Base-by-base conservation (phyloP, 2,329 filamentous ascomycete species). In the Phialophora chinensis region DNA sequence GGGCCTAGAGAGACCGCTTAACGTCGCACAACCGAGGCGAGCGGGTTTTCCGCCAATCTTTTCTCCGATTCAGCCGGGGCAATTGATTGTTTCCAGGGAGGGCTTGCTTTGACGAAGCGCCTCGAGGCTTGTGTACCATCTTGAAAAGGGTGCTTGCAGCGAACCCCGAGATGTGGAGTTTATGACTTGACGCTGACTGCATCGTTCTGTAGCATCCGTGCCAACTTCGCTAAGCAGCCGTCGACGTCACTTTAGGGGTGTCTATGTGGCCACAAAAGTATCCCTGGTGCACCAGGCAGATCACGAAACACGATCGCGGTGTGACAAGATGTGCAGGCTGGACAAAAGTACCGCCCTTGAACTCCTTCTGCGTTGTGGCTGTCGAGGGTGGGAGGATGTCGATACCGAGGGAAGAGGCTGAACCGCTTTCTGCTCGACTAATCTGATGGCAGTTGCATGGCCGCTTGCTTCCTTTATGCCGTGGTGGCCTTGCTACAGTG, bases 171-270 rank as follows among this genome's bases (percentile, higher is more conserved):
- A n/a, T 44, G 38, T 55, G 53, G 53, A 35, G 27, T 33, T 3
- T 1, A 4, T 55, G 10, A 35, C 12, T 10, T 27, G 4, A 38
- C 47, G 59, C 59, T 61, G 59, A 61, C 47, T 61, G 47, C 59
- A 38, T 61, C 20, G 47, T 27, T 54, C 49, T 61, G 47, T 61
- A 61, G 33, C 47, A 49, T n/a, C 27, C n/a, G 17, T 14, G 20
- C 27, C 20, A 38, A 29, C 10, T 50, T 47, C 49, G 57, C 58
- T 60, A 52, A 52, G 44, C 27, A 52, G 44, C 33, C 53, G 25
- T 61, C 49, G 44, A 54, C 49, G 59, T 61, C 49, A 61, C 10
- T 3, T 29, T 29, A 10, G 29, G 35, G 49, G 14, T 29, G 6
- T 6, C 11, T 35, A 55, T 55, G 6, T 61, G 31, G 44, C 7